These are phyloP conservation scores for Fusarium incarnatum DNA, from an alignment of 2,329 filamentous ascomycete genomes.

Conservation along the genomic window DNA sequence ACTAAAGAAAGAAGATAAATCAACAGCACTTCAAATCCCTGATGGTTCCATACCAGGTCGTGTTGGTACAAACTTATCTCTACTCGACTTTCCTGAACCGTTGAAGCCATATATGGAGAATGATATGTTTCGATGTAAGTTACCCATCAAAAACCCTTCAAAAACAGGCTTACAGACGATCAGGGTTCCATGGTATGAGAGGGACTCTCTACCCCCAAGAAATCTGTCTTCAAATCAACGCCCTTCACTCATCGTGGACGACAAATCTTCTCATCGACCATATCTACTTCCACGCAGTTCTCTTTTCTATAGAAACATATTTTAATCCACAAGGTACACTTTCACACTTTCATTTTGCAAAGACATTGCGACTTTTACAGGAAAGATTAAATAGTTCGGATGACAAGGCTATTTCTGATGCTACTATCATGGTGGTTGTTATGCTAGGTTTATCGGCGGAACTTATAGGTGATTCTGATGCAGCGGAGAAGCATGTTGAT, in stretches of 20 bases:
- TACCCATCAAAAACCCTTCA: rapidly evolving
- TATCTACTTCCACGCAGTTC: conserved; percentile 35
- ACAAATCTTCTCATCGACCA: conserved; percentile 28
- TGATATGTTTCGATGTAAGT: conserved; percentile 24
- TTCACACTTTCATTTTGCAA: conserved; percentile 37
- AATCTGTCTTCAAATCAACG: conserved; percentile 35
- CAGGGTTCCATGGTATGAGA: conserved; percentile 23
- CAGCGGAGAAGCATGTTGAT: conserved; percentile 28
- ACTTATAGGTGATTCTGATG: conserved; percentile 19
- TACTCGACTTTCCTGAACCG: conserved; percentile 38
- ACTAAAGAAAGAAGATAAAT: not conserved
- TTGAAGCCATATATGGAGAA: conserved; percentile 39
- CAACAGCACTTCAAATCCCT: not conserved
- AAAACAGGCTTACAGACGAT: not conserved
- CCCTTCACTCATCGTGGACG: conserved; percentile 28
- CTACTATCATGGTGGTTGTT: conserved; percentile 38
- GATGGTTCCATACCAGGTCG: conserved; percentile 20
- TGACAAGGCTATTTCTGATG: conserved; percentile 15
- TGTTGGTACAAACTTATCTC: conserved; percentile 31
- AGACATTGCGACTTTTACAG: conserved; percentile 34
- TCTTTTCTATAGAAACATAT: conserved; percentile 32
- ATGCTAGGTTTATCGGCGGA: conserved; percentile 27
- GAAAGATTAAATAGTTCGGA: conserved; percentile 11
- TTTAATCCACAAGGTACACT: conserved; percentile 11
- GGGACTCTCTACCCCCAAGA: conserved; percentile 31